phyloP scores from a whole-genome alignment of 2,329 filamentous ascomycete species.

The Fusarium pseudoanthophilum region DNA sequence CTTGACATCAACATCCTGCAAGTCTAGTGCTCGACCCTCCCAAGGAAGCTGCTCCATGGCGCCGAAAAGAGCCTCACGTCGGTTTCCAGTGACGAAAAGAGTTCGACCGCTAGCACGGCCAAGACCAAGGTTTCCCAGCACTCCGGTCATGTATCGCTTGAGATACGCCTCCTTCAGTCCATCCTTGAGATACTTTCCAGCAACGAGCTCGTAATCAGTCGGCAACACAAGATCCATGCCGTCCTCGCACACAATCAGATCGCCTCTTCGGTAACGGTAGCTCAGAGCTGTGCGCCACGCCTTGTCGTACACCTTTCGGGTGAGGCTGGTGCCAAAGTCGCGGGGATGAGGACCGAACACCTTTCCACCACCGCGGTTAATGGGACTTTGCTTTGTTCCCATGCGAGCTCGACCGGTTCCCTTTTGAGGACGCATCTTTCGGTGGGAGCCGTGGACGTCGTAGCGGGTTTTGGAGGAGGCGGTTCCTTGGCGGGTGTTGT shows the following conservation, averaged over 20 bases:
- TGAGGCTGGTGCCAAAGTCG: slow-evolving; percentile 87
- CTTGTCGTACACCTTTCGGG: slow-evolving; percentile 91
- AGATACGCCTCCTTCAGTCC: slow-evolving; percentile 66
- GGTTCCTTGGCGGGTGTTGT: slow-evolving; percentile 86
- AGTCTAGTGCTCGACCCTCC: slow-evolving; percentile 75
- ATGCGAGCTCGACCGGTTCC: slow-evolving; percentile 82
- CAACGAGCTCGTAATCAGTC: slow-evolving; percentile 59
- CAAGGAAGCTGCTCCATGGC: slow-evolving; percentile 72
- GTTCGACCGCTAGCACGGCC: slow-evolving; percentile 75
- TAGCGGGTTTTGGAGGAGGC: slow-evolving; percentile 83
- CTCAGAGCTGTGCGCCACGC: slow-evolving; percentile 95
- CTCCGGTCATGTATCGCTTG: slow-evolving; percentile 70
- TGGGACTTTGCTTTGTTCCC: slow-evolving; percentile 83
- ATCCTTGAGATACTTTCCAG: slow-evolving; percentile 56
- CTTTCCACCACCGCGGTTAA: slow-evolving; percentile 87
- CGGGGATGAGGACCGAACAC: slow-evolving; percentile 89
- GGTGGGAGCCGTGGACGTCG: slow-evolving; percentile 84
- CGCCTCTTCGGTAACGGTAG: slow-evolving; percentile 87
- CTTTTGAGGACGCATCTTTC: slow-evolving; percentile 88
- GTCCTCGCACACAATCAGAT: slow-evolving; percentile 86
- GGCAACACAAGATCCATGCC: slow-evolving; percentile 74
- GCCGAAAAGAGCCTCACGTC: slow-evolving; percentile 71
- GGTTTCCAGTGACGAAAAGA: slow-evolving; percentile 75
- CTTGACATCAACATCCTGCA: slow-evolving; percentile 93
- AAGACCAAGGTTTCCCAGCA: slow-evolving; percentile 78